Evolutionary conservation across 345 rosid species (phyloP).

Genomic region (Linum tenue): DNA sequence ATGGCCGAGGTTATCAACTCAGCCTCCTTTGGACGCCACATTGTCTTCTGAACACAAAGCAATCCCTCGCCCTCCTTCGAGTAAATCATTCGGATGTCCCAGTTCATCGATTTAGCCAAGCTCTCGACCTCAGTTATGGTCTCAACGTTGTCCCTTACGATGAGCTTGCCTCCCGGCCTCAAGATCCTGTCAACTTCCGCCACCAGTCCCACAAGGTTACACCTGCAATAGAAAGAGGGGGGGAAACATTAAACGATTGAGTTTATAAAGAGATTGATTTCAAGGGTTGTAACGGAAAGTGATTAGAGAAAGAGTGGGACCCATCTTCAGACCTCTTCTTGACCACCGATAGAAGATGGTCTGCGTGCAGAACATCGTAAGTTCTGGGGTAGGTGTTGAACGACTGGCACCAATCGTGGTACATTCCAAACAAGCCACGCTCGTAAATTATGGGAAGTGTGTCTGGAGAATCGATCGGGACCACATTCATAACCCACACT

Average conservation of each 20-base stretch:
- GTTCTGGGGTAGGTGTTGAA: slow-evolving; percentile 95
- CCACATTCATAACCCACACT: slow-evolving; percentile 94
- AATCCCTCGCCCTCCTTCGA: slow-evolving; percentile 74
- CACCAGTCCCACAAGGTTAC: slow-evolving; percentile 55
- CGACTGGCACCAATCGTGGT: slow-evolving; percentile 97
- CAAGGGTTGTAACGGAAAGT: neutral
- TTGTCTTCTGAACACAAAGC: slow-evolving; percentile 70
- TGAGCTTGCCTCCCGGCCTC: slow-evolving; percentile 80
- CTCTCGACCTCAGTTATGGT: slow-evolving; percentile 52
- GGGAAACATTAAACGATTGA: neutral
- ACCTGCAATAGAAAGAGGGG: slow-evolving; percentile 30
- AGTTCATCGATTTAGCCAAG: slow-evolving; percentile 51
- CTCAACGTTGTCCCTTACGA: slow-evolving; percentile 61
- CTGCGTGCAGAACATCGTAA: slow-evolving; percentile 92
- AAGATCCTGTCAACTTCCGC: slow-evolving; percentile 85
- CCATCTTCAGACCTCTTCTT: slow-evolving; percentile 46
- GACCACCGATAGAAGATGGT: slow-evolving; percentile 83
- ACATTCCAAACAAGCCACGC: slow-evolving; percentile 85
- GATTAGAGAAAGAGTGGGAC: too few species aligned
- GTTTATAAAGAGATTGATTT: neutral
- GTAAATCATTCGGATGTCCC: slow-evolving; percentile 77
- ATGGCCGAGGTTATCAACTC: neutral
- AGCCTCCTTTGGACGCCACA: slow-evolving; percentile 64
- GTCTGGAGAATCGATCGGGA: slow-evolving; percentile 77
- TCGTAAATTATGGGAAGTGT: slow-evolving; percentile 85